Evolutionary conservation across 768 basidiomycete genomes (phyloP).

Genomic region (Tricholoma flavovirens): DNA sequence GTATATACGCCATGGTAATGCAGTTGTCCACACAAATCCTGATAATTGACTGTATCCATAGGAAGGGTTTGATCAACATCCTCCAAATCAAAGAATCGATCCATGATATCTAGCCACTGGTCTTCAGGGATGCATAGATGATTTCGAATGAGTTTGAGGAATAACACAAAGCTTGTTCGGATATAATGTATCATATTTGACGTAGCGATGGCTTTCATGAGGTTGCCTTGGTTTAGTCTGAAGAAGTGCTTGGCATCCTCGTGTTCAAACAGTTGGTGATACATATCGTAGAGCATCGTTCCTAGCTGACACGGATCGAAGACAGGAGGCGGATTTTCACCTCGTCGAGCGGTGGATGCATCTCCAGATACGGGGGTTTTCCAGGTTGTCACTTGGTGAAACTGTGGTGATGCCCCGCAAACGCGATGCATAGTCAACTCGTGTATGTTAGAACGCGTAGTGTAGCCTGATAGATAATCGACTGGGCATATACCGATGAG

Average conservation of each 20-base stretch:
- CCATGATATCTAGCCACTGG: conserved; percentile 26
- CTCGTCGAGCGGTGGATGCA: conserved; percentile 1
- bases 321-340: conserved; percentile 4
- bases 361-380: conserved; percentile 25
- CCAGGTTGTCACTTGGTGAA: conserved; percentile 34
- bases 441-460: conserved; percentile 29
- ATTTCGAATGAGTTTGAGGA: conserved; percentile 22
- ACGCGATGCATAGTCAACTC: conserved; percentile 21
- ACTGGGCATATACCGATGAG: conserved; percentile 31
- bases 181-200: conserved; percentile 23
- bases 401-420: conserved; percentile 22
- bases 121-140: conserved; percentile 8
- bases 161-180: conserved; percentile 25
- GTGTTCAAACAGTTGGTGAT: conserved; percentile 31
- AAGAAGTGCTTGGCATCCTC: conserved; percentile 24
- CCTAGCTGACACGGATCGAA: conserved; percentile 26
- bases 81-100: conserved; percentile 18
- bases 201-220: conserved; percentile 11
- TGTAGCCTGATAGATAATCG: conserved; percentile 30
- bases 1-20: conserved; percentile 23
- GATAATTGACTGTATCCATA: conserved; percentile 25
- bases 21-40: conserved; percentile 30
- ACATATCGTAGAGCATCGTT: conserved; percentile 32
- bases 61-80: conserved; percentile 18
- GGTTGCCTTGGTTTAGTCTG: conserved; percentile 7